These are phyloP conservation scores for Cajanus cajan DNA, from an alignment of 306 rosid genomes.

Conservation along the genomic window DNA sequence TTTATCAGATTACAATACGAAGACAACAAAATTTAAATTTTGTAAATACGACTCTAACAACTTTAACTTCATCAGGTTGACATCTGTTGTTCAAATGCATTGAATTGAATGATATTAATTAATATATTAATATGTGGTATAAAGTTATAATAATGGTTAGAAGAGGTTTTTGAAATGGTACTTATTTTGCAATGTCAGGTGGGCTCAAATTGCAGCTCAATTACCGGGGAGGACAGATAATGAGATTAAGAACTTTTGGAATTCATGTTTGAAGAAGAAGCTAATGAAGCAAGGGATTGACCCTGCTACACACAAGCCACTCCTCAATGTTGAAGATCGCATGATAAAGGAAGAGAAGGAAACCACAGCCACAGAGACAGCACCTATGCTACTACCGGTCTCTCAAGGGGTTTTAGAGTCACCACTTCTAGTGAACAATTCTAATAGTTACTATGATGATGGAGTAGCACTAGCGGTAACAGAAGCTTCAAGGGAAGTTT, in stretches of 20 bases:
- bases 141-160: background rate
- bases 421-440: slow-evolving; percentile 44
- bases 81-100: background rate
- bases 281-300: slow-evolving; percentile 93
- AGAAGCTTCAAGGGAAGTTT: slow-evolving; percentile 40
- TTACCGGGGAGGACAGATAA: slow-evolving; percentile 95
- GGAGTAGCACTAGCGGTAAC: slow-evolving; percentile 28
- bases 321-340: slow-evolving; percentile 26
- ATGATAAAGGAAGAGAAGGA: slow-evolving; percentile 40
- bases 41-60: too few relatives aligned
- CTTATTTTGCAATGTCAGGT: slow-evolving; percentile 44
- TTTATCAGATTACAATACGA: too few relatives aligned
- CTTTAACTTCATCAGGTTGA: too few relatives aligned
- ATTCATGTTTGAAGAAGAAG: slow-evolving; percentile 89
- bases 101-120: background rate
- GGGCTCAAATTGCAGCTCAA: slow-evolving; percentile 95
- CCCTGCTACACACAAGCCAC: slow-evolving; percentile 83
- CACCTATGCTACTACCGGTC: slow-evolving; percentile 29
- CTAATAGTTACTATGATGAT: slow-evolving; percentile 36
- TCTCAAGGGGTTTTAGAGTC: slow-evolving; percentile 42
- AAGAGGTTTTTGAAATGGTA: background rate
- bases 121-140: background rate
- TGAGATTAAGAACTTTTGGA: slow-evolving; percentile 94
- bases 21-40: too few relatives aligned
- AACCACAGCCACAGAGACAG: slow-evolving; percentile 35